Evolutionary conservation across 169 alveolate species (phyloP), one percentile per base, ranked within the genome.

Genomic region (Plasmodium malariae): DNA sequence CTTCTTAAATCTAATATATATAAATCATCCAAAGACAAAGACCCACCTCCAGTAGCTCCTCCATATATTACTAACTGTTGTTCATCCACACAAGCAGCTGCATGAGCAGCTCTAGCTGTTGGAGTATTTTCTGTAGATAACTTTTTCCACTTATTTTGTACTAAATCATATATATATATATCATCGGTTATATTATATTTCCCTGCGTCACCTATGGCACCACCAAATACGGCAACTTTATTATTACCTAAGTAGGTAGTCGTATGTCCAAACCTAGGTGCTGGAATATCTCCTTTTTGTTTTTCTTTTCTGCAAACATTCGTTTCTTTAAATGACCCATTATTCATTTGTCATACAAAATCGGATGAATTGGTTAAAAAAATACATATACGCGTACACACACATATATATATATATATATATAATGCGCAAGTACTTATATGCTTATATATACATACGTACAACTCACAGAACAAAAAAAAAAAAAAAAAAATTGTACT

Each of bases 21-120:
- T 21, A 98, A 93, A 85, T 98, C 99, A 89, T 98, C 99, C 28
- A 99, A 96, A 30, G 99, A 98, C 51, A 99, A 94, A 71, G 99
- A 96, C 3, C 99, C 99, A 17, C 99, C 99, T 34, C 99, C 99
- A 19, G 99, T 98, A 34, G 99, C 99, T 3, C 99, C 99, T 17
- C 99, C 99, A 91, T 97, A 98, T 62, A 98, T 95, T 5, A 98
- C 99, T 72, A 98, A 94, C 88, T 98, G 98, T 68, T 91, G 89
- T 67, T 94, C 91, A 76, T 99, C 99, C 5, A 98, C 99, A 76
- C 99, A 95, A n/a, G 99, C 98, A 17, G 99, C 98, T n/a, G 99
- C 98, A 91, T 99, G 99, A 4, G 99, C 99, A 17, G 99, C 99
- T 63, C 99, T 93, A 12, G 99, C 99, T 60, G 98, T 93, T 28